A percentile compares a stretch with the other conserved stretches of the same genome.
These are phyloP conservation scores for Raphanus sativus DNA, from an alignment of 345 rosid genomes.

Conservation along the genomic window DNA sequence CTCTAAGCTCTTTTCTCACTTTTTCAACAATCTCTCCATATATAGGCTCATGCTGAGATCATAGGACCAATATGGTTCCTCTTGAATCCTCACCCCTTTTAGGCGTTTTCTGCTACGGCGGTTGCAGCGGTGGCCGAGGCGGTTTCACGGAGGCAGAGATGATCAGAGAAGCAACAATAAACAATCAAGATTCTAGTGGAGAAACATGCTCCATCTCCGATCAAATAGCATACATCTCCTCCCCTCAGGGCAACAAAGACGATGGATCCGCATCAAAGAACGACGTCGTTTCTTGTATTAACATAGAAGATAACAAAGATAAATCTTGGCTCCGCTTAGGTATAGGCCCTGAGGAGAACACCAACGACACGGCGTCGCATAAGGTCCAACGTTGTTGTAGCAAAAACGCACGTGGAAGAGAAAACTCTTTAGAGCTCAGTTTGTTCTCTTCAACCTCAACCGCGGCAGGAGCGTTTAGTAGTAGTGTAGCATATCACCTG, in stretches of 20 bases:
- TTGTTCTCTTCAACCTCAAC: slow-evolving; percentile 47
- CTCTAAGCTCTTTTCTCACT: slow-evolving; percentile 32
- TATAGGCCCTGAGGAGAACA: slow-evolving; percentile 54
- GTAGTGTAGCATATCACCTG: slow-evolving; percentile 13
- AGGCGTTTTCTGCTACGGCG: slow-evolving; percentile 24
- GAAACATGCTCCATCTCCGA: slow-evolving; percentile 52
- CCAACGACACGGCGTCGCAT: slow-evolving; percentile 15
- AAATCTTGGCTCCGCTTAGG: slow-evolving; percentile 82
- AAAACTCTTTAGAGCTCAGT: slow-evolving; percentile 62
- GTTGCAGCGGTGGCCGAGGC: slow-evolving; percentile 42
- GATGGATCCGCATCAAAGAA: slow-evolving; percentile 20
- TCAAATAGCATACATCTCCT: slow-evolving; percentile 25
- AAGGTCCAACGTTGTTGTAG: slow-evolving; percentile 37
- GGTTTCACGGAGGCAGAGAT: slow-evolving; percentile 25
- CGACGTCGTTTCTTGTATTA: slow-evolving; percentile 14
- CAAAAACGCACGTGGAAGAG: slow-evolving; percentile 42
- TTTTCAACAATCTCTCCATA: slow-evolving; percentile 23
- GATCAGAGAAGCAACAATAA: slow-evolving; percentile 34
- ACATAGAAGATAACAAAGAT: slow-evolving; percentile 38
- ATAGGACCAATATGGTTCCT: slow-evolving; percentile 73
- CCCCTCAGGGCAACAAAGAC: slow-evolving; percentile 25
- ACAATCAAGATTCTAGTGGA: slow-evolving; percentile 41
- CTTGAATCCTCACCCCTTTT: slow-evolving; percentile 44
- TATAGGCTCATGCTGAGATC: slow-evolving; percentile 31
- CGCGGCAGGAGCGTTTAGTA: slow-evolving; percentile 19